Conservation (phyloP, 2,329 filamentous ascomycete genomes). For the Fusarium liriodendri region DNA sequence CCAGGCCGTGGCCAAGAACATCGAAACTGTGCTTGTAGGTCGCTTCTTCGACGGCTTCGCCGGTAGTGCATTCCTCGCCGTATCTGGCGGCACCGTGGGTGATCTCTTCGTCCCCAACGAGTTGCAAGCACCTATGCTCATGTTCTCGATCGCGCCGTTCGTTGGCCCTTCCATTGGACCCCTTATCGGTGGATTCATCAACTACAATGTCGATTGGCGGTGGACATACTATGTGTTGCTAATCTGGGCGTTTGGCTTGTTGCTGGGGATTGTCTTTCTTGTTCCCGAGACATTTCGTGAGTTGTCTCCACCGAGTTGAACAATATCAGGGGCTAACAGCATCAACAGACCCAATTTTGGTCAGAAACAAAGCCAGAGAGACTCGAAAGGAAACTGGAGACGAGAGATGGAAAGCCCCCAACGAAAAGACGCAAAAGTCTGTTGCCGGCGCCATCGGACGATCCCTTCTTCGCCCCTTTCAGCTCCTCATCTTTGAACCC, state of each 20-base stretch:
- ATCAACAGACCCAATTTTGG: constrained; percentile 69
- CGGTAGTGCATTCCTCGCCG: constrained; percentile 75
- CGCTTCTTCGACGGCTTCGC: constrained; percentile 83
- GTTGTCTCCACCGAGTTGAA: constrained; percentile 33
- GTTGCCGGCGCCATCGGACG: constrained; percentile 69
- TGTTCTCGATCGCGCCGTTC: constrained; percentile 77
- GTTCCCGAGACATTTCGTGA: constrained; percentile 89
- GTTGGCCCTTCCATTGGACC: constrained; percentile 70
- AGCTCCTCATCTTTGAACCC: constrained; percentile 83
- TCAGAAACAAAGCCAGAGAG: constrained; percentile 77
- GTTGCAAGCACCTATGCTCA: constrained; percentile 84
- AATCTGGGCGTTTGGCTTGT: constrained; percentile 79
- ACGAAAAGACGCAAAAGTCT: constrained; percentile 78
- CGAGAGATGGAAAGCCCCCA: constrained; percentile 78
- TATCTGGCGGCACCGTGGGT: constrained; percentile 87
- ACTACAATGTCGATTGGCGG: constrained; percentile 78
- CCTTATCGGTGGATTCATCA: constrained; percentile 83
- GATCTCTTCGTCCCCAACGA: constrained; percentile 78
- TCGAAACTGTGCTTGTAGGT: constrained; percentile 80
- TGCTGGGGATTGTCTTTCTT: constrained; percentile 73
- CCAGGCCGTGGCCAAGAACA: constrained; percentile 83
- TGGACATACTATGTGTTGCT: constrained; percentile 89
- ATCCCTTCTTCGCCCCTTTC: constrained; percentile 77
- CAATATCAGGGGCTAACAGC: constrained; percentile 11
- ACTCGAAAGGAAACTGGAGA: constrained; percentile 83